A percentile compares a stretch with the other conserved stretches of the same genome.
These are phyloP conservation scores for Salix exigua DNA, from an alignment of 345 rosid genomes.

Conservation along the genomic window DNA sequence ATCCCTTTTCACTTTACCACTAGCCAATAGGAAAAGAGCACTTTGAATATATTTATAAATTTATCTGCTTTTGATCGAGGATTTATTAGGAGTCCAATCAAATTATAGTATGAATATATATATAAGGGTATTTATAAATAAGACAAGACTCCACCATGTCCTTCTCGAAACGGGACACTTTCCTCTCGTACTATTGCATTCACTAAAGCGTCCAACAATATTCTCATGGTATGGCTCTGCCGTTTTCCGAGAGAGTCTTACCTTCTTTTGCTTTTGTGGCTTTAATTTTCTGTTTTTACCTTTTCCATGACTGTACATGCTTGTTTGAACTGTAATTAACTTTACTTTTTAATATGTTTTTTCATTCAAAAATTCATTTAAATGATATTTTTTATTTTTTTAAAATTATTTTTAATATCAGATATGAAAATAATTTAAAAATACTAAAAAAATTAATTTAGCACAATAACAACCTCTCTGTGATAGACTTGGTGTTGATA, in stretches of 20 bases:
- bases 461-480: too few species aligned
- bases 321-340: too few species aligned
- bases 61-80: not conserved
- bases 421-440: too few species aligned
- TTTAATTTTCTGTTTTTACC: not conserved
- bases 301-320: not conserved
- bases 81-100: not conserved
- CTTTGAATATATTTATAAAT: not conserved
- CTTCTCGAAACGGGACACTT: constrained; percentile 33
- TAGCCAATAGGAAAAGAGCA: constrained; percentile 2
- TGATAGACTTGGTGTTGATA: too few species aligned
- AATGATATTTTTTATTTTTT: too few species aligned
- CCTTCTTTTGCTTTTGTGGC: constrained; percentile 7
- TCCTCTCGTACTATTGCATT: constrained; percentile 30
- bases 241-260: constrained; percentile 19
- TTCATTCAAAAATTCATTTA: too few species aligned
- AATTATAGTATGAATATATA: not conserved
- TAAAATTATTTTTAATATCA: too few species aligned
- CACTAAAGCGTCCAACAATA: constrained; percentile 35
- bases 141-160: constrained; percentile 7
- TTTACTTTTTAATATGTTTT: too few species aligned
- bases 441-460: too few species aligned
- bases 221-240: constrained; percentile 43
- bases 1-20: constrained; percentile 3
- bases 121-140: not conserved